Evolutionary conservation across 306 rosid species (phyloP).

Genomic region (Lablab purpureus): DNA sequence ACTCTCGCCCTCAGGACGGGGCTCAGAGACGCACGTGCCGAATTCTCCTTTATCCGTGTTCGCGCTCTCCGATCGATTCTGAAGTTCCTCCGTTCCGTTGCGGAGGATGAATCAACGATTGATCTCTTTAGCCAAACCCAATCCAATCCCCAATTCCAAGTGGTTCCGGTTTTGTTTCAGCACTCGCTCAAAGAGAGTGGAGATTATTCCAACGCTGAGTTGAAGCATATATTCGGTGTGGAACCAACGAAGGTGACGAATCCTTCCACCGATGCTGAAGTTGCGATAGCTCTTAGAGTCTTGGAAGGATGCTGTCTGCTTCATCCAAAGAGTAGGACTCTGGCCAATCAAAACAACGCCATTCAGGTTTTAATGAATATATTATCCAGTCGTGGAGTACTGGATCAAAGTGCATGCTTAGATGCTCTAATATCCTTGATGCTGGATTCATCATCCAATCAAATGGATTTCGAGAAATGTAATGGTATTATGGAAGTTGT

Average conservation of each 20-base stretch:
- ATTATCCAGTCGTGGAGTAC: conserved; percentile 78
- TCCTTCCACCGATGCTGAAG: conserved; percentile 76
- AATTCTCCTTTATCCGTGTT: conserved; percentile 86
- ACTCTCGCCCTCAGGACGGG: conserved; percentile 84
- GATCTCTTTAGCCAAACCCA: conserved; percentile 72
- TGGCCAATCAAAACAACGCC: conserved; percentile 70
- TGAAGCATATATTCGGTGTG: conserved; percentile 77
- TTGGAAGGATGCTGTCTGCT: conserved; percentile 83
- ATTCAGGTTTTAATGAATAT: conserved; percentile 83
- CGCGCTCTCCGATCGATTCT: conserved; percentile 85
- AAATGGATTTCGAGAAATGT: conserved; percentile 84
- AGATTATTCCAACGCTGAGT: conserved; percentile 51
- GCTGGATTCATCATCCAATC: conserved; percentile 91
- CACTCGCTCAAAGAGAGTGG: conserved; percentile 76
- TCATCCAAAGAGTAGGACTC: conserved; percentile 62
- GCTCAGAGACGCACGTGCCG: conserved; percentile 81
- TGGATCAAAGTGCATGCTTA: conserved; percentile 87
- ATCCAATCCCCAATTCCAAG: conserved; percentile 78
- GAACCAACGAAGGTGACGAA: conserved; percentile 75
- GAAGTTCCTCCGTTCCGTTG: conserved; percentile 84
- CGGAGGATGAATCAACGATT: conserved; percentile 72
- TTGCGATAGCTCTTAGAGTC: conserved; percentile 69
- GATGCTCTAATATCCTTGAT: conserved; percentile 87
- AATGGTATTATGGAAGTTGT: conserved; percentile 93
- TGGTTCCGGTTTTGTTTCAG: conserved; percentile 85